These are phyloP conservation scores for Fagopyrum esculentum DNA, from an alignment of 148 eudicot genomes.

Conservation along the genomic window DNA sequence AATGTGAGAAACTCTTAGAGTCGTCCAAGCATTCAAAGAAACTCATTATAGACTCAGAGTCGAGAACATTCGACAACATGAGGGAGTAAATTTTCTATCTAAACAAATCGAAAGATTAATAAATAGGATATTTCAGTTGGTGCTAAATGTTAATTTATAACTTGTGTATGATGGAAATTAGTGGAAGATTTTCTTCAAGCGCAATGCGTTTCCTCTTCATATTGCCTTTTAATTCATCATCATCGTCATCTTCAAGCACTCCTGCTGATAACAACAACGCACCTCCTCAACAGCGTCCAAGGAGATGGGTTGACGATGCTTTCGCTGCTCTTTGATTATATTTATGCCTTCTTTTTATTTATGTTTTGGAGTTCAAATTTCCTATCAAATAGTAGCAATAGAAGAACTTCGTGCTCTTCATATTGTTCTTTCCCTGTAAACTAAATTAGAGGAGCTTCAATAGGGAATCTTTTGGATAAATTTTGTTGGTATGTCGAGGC, in stretches of 20 bases:
- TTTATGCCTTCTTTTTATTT: neutral
- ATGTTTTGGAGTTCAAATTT: neutral
- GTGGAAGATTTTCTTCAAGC: constrained; percentile 24
- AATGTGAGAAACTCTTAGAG: constrained; percentile 59
- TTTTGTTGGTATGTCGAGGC: no score
- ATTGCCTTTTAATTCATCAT: neutral
- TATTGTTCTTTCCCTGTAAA: no score
- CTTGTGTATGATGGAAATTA: constrained; percentile 27
- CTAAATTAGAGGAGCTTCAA: no score
- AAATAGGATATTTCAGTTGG: constrained; percentile 47
- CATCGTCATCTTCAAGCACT: no score
- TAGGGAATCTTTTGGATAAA: no score
- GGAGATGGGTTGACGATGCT: constrained; percentile 18
- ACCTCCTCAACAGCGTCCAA: constrained; percentile 7
- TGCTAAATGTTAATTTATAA: constrained; percentile 36
- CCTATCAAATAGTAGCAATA: no score
- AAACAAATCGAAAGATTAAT: constrained; percentile 44
- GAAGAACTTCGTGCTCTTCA: no score
- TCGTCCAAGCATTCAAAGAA: constrained; percentile 54
- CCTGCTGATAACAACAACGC: neutral
- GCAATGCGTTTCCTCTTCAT: constrained; percentile 12
- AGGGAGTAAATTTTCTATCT: constrained; percentile 46
- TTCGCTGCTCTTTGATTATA: constrained; percentile 15
- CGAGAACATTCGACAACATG: constrained; percentile 40
- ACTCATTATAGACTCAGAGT: constrained; percentile 45